Percentiles rank a stretch among this genome's conserved stretches.
Conservation (phyloP, 768 basidiomycete genomes). For the Kwoniella shandongensis region DNA sequence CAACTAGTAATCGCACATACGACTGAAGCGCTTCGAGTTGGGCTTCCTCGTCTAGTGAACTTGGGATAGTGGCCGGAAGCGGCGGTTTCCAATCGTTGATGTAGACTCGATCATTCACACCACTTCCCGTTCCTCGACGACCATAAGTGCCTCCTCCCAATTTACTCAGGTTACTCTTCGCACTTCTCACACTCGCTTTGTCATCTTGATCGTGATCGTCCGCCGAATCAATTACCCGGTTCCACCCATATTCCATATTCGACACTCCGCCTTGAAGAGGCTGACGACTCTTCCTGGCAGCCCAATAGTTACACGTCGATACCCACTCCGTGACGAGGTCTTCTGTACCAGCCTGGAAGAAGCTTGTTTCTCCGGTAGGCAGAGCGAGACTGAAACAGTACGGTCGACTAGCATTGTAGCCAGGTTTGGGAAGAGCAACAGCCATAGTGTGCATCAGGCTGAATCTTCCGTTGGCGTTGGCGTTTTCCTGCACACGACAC, state of each 20-base stretch:
- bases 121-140: conserved; percentile 24
- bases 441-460: conserved; percentile 83
- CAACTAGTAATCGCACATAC: conserved; percentile 72
- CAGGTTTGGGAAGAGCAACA: conserved; percentile 82
- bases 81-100: conserved; percentile 96
- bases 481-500: conserved; percentile 67
- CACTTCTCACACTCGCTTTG: conserved; percentile 64
- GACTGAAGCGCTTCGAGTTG: conserved; percentile 86
- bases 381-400: conserved; percentile 93
- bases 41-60: conserved; percentile 84
- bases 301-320: conserved; percentile 99
- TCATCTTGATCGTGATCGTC: conserved; percentile 57
- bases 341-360: conserved; percentile 98
- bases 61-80: conserved; percentile 75
- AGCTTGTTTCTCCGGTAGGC: conserved; percentile 85
- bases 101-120: conserved; percentile 63
- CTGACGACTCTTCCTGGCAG: conserved; percentile 90
- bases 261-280: conserved; percentile 93
- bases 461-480: conserved; percentile 76
- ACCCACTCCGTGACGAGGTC: conserved; percentile 99
- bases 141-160: conserved; percentile 28
- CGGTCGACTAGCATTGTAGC: conserved; percentile 85
- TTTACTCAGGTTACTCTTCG: conserved; percentile 45
- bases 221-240: conserved; percentile 59
- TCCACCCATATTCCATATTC: conserved; percentile 99